Percentiles rank a stretch among this genome's conserved stretches.
Evolutionary conservation across 371 early-diverging fungal genomes (phyloP).

Genomic region (Mucor indicus): DNA sequence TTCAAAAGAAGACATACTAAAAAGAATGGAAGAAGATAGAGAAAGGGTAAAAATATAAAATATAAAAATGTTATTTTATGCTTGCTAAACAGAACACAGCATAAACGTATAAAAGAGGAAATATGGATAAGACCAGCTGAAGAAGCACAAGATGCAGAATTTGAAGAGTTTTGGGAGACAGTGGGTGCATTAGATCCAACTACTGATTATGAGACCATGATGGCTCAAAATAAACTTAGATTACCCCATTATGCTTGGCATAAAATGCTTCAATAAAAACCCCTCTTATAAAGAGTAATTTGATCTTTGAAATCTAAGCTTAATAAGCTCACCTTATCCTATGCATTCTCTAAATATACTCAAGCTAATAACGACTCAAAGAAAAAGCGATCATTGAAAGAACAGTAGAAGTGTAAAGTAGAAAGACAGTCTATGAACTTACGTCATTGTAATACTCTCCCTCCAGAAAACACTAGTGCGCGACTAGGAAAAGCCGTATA

Average conservation of each 20-base stretch:
- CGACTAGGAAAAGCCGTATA: too few relatives aligned
- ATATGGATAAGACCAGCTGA: constrained; percentile 70
- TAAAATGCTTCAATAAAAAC: constrained; percentile 22
- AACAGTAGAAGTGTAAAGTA: too few relatives aligned
- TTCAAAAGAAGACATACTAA: constrained; percentile 63
- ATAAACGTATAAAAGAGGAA: constrained; percentile 71
- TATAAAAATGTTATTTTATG: too few relatives aligned
- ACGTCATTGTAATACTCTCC: too few relatives aligned
- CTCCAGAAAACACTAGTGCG: too few relatives aligned
- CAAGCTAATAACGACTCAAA: too few relatives aligned
- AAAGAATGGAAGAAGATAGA: constrained; percentile 79
- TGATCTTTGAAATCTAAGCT: too few relatives aligned
- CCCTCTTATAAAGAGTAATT: too few relatives aligned
- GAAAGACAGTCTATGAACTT: too few relatives aligned
- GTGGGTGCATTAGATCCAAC: constrained; percentile 59
- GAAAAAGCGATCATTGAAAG: too few relatives aligned
- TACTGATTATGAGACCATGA: constrained; percentile 60
- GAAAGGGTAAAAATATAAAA: constrained; percentile 48
- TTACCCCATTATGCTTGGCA: constrained; percentile 55
- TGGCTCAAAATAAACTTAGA: constrained; percentile 55
- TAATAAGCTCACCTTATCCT: too few relatives aligned
- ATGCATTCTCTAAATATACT: too few relatives aligned
- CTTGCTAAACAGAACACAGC: constrained; percentile 38
- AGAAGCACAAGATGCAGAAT: constrained; percentile 56
- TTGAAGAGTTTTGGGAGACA: constrained; percentile 62